Base-by-base conservation (phyloP, 1,139 yeast species). In the Pichia sp. region DNA sequence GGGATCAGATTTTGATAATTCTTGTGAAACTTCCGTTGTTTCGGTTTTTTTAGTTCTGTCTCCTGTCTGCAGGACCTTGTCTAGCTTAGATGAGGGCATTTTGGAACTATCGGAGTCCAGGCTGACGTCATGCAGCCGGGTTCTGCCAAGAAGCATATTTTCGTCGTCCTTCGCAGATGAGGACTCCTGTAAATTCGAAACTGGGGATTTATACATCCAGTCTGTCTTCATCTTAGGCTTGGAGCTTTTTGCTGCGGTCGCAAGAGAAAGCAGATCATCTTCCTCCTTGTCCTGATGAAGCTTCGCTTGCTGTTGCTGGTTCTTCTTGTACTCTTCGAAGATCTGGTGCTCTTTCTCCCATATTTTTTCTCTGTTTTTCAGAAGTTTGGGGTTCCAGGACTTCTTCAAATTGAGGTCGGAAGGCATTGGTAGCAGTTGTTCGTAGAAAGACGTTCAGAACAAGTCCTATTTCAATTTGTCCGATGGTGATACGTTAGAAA, bases 341-440 rank as follows among this genome's bases (percentile, higher is more conserved):
- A 87, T 83, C 49, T 84, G 85, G 63, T 89, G 91, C 64, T 93
- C 98, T 53, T 75, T 77, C 60, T 83, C 76, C 95, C 96, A 87
- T 34, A 91, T 93, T 64, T 84, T 86, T 60, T 83, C 85, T 69
- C 86, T 91, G 73, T 93, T 93, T 69, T 87, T 87, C 62, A 87
- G 74, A 48, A 88, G 74, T 42, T 87, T 91, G 3, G 98, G 97
- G 67, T 91, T 90, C 98, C 98, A 93, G 55, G 98, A 91, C 68
- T 93, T 93, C 70, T 91, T 86, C 54, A 90, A 70, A 66, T 91
- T 91, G 58, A 91, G 74, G 68, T 91, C 96, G 7, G 95, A 90
- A 1, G 95, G 88, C 78, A 76, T 76, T 0, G 34, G 8, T 25
- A n/a, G 28, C 9, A 25, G 28, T 6, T 25, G 28, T 9, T 25